Conservation (phyloP, 1,284 basidiomycete genomes). For the Earliella scabrosa region DNA sequence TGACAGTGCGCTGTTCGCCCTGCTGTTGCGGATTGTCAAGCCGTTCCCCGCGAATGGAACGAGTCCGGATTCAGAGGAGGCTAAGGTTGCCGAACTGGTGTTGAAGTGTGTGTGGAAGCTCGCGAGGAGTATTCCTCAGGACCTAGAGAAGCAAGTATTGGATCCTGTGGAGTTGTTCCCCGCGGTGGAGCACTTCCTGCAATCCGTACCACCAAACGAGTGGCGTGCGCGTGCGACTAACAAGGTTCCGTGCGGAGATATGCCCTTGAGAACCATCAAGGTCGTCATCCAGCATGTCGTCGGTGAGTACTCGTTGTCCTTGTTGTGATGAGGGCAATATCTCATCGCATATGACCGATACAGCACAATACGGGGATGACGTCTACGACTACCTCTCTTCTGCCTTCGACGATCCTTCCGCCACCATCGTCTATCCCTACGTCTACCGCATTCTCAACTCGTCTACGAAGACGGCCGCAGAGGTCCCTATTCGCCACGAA, state of each 20-base stretch:
- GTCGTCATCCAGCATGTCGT: conserved; percentile 96
- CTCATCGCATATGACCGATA: background rate
- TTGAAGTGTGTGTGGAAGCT: conserved; percentile 99
- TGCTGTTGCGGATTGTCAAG: conserved; percentile 88
- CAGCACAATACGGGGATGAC: conserved; percentile 81
- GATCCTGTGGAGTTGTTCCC: conserved; percentile 90
- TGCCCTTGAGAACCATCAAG: conserved; percentile 97
- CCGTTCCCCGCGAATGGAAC: conserved; percentile 80
- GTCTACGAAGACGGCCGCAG: conserved; percentile 48
- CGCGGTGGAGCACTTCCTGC: conserved; percentile 94
- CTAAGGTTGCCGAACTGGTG: conserved; percentile 94
- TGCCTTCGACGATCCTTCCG: conserved; percentile 82
- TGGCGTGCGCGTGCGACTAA: conserved; percentile 92
- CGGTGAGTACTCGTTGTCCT: conserved; percentile 58
- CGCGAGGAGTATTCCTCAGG: conserved; percentile 91
- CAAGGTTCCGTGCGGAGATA: conserved; percentile 92
- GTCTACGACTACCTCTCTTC: conserved; percentile 80
- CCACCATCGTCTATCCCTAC: conserved; percentile 84
- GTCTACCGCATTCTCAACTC: conserved; percentile 87
- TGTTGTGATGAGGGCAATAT: background rate
- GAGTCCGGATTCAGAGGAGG: conserved; percentile 72
- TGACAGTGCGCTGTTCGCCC: conserved; percentile 72
- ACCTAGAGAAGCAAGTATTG: conserved; percentile 80
- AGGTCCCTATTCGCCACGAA: conserved; percentile 42
- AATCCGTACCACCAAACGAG: conserved; percentile 93